A percentile compares a stretch with the other conserved stretches of the same genome.
Evolutionary conservation across 257 asterid species (phyloP).

Genomic region (Asclepias syriaca): DNA sequence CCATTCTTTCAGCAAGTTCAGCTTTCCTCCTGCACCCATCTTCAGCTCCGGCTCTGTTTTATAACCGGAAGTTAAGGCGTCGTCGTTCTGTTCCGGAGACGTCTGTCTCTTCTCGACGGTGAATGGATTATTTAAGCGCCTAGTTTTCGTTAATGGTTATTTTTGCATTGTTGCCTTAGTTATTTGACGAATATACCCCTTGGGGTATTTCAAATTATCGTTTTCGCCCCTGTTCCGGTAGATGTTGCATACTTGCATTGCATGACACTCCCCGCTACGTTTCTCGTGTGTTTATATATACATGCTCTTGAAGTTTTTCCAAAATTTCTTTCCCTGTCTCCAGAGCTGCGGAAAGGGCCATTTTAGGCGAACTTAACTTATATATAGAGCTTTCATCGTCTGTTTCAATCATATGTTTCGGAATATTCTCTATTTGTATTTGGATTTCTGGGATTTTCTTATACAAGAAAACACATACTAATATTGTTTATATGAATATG

Average conservation of each 20-base stretch:
- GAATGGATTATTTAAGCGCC: neutral
- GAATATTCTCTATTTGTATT: neutral
- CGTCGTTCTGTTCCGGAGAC: slow-evolving; percentile 3
- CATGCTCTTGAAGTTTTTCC: neutral
- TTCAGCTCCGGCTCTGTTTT: slow-evolving; percentile 1
- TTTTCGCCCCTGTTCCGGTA: neutral
- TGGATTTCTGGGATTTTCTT: neutral
- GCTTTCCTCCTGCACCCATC: neutral
- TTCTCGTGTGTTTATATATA: neutral
- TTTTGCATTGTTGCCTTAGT: neutral
- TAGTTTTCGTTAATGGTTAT: neutral
- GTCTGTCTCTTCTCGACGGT: neutral
- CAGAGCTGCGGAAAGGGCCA: neutral
- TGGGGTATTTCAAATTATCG: neutral
- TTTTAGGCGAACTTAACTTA: neutral
- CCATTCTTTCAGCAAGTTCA: neutral
- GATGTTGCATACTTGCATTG: neutral
- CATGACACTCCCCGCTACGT: neutral
- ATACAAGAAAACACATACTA: neutral
- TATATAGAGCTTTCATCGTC: neutral
- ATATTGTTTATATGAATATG: neutral
- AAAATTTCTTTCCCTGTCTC: neutral
- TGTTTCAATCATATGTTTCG: neutral
- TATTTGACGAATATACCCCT: slow-evolving; percentile 8
- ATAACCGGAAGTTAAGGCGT: neutral